Evolutionary conservation across 345 rosid species (phyloP).

Genomic region (Acer saccharum): DNA sequence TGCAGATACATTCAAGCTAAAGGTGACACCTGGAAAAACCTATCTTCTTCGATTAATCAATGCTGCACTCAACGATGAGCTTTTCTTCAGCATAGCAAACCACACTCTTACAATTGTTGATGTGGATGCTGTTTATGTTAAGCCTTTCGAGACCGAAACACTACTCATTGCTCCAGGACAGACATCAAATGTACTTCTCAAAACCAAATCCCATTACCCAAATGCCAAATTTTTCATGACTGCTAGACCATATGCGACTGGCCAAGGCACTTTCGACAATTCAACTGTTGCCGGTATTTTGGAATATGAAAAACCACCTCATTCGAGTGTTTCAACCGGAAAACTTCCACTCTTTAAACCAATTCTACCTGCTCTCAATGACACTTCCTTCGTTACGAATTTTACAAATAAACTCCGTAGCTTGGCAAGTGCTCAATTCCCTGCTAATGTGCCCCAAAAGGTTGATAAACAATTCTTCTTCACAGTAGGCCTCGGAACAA

Average conservation of each 20-base stretch:
- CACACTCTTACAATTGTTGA: constrained; percentile 50
- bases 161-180: constrained; percentile 51
- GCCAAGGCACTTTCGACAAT: constrained; percentile 61
- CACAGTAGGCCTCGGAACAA: constrained; percentile 68
- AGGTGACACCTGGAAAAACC: constrained; percentile 51
- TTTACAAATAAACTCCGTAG: constrained; percentile 54
- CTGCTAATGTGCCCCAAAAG: constrained; percentile 66
- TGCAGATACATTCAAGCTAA: constrained; percentile 45
- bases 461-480: constrained; percentile 59
- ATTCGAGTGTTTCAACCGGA: constrained; percentile 32
- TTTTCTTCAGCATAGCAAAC: constrained; percentile 59
- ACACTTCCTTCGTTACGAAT: constrained; percentile 56
- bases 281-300: constrained; percentile 51
- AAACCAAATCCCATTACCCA: constrained; percentile 41
- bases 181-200: constrained; percentile 46
- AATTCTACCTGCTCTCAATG: constrained; percentile 55
- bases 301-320: constrained; percentile 38
- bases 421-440: constrained; percentile 44
- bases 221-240: constrained; percentile 58
- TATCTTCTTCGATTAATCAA: constrained; percentile 51
- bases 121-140: constrained; percentile 44
- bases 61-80: constrained; percentile 57
- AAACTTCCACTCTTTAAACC: constrained; percentile 53
- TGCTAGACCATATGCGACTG: constrained; percentile 66
- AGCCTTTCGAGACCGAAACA: constrained; percentile 46